Percentiles rank a stretch among this genome's conserved stretches.
Conservation (phyloP, 2,329 filamentous ascomycete species). For the Fusarium sp. region DNA sequence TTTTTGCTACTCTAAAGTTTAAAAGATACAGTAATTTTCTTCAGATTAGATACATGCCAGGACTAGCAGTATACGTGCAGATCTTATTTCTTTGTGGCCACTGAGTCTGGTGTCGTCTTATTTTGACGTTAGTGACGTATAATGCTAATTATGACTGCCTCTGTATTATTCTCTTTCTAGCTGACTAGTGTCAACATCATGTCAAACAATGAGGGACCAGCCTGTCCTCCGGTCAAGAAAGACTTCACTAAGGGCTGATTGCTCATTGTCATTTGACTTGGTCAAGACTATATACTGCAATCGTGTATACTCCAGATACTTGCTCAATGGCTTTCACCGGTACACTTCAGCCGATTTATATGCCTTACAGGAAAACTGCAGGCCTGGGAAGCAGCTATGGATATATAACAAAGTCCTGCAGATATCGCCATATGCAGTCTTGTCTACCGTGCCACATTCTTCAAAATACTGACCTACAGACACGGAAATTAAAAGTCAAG, state of each 20-base stretch:
- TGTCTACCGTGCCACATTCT: not conserved
- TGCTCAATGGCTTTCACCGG: too few relatives aligned
- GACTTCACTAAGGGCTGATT: not conserved
- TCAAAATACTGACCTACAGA: not conserved
- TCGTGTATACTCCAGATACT: not conserved
- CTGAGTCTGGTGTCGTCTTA: not conserved
- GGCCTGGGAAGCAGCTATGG: not conserved
- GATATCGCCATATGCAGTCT: not conserved
- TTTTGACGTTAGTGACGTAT: too few relatives aligned
- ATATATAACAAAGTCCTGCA: not conserved
- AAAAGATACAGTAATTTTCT: not conserved
- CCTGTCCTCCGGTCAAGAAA: not conserved
- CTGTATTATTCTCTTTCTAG: not conserved
- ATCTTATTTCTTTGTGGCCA: not conserved
- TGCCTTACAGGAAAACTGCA: not conserved
- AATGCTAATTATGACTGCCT: not conserved
- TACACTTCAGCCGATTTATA: not conserved
- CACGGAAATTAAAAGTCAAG: not conserved
- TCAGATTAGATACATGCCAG: not conserved
- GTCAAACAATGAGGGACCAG: too few relatives aligned
- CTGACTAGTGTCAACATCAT: too few relatives aligned
- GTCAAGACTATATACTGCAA: not conserved
- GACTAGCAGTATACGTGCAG: not conserved
- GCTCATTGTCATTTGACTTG: not conserved
- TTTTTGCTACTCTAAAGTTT: not conserved